A percentile compares a stretch with the other conserved stretches of the same genome.
Conservation (phyloP, 305 asterid genomes). For the Petunia hybrid region DNA sequence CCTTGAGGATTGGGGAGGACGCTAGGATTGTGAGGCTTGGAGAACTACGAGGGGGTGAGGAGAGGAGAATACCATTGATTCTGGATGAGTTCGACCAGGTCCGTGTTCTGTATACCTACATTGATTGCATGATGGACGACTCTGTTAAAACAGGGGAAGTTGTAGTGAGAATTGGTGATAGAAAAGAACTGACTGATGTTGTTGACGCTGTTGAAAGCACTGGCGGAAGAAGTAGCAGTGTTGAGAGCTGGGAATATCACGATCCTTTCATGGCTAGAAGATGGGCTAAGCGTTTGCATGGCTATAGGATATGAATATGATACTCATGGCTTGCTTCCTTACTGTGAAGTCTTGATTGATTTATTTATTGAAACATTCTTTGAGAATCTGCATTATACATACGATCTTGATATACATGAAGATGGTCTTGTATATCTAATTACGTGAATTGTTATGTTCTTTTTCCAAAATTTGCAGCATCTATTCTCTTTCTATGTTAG, state of each 20-base stretch:
- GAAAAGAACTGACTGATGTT: constrained; percentile 48
- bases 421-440: constrained; percentile 7
- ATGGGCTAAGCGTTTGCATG: constrained; percentile 97
- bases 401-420: constrained; percentile 17
- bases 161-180: constrained; percentile 52
- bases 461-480: neutral
- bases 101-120: constrained; percentile 70
- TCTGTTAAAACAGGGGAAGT: constrained; percentile 62
- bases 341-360: constrained; percentile 31
- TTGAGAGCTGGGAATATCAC: constrained; percentile 78
- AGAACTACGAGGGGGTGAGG: constrained; percentile 87
- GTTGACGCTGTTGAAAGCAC: constrained; percentile 37
- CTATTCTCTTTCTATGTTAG: neutral
- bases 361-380: neutral
- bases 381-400: constrained; percentile 12
- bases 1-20: constrained; percentile 68
- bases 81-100: constrained; percentile 50
- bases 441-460: neutral
- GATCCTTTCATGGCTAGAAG: constrained; percentile 93
- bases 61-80: constrained; percentile 72
- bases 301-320: constrained; percentile 67
- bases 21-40: constrained; percentile 64
- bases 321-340: neutral
- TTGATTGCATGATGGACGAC: constrained; percentile 64
- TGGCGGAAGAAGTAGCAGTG: constrained; percentile 74